Evolutionary conservation across 495 filamentous ascomycete species (phyloP), one percentile per base, ranked within the genome.

Genomic region (Penicillium herquei): DNA sequence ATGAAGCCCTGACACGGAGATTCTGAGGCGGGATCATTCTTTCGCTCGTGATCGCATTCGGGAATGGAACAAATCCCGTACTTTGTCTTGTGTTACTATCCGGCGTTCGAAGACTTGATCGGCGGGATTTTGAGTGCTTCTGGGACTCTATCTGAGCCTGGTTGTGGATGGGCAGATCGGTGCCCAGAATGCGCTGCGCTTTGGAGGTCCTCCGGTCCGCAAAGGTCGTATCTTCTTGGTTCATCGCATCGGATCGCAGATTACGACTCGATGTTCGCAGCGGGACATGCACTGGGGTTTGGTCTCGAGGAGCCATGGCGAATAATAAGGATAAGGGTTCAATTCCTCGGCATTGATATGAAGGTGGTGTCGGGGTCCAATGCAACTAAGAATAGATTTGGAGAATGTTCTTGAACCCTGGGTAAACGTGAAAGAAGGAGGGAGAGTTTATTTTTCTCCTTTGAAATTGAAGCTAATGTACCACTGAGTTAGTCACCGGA

Each of bases 1-100:
- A 78, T 10, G 76, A 78, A 39, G 76, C 74, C 48, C 73, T 69
- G 9, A 75, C 70, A 18, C 74, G 73, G 13, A 78, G 64, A 33
- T 70, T 66, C 7, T 64, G 68, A 9, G 67, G 53, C 9, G 68
- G 65, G 10, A 62, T 34, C 7, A 43, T 50, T 0, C 43, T 32
- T 12, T 74, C 58, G 11, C 57, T 42, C n/a, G 63, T 51, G 12
- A 55, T 39, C 6, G 52, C 39, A 12, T 37, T 32, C 2, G 71
- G 70, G 33, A 72, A 73, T 0, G 64, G 51, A 7, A 58, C 58
- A 17, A 74, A 69, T 18, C 61, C 57, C 5, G 11, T 46, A 12
- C 34, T 58, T 60, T 59, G 40, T 14, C 54, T 55, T 12, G 66
- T 58, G 30, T 44, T 58, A 51, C 54, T 62, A 32, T 69, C 65